A percentile compares a stretch with the other conserved stretches of the same genome.
These are phyloP conservation scores for Botryobasidium botryosum DNA, from an alignment of 768 basidiomycete species.

Conservation along the genomic window DNA sequence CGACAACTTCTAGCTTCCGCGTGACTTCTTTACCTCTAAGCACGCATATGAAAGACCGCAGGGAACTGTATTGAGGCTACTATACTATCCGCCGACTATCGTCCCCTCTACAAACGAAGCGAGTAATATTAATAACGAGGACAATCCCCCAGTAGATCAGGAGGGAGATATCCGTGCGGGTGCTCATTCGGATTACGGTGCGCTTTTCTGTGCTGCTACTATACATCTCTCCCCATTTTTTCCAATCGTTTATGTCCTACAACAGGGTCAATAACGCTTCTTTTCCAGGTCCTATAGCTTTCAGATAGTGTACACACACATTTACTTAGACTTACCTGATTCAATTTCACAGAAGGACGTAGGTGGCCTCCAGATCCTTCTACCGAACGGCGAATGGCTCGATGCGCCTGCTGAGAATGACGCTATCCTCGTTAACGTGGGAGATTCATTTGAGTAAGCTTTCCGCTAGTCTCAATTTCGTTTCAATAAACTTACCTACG, in stretches of 20 bases:
- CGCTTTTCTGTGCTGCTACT: not conserved
- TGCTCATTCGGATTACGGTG: slow-evolving; percentile 15
- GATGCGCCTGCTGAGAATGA: slow-evolving; percentile 13
- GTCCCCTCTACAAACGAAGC: not conserved
- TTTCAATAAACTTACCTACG: not conserved
- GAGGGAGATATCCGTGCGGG: slow-evolving; percentile 14
- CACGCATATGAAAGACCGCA: slow-evolving; percentile 5
- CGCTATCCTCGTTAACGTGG: slow-evolving; percentile 12
- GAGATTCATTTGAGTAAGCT: slow-evolving; percentile 13
- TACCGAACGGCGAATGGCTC: slow-evolving; percentile 10
- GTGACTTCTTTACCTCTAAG: slow-evolving; percentile 12
- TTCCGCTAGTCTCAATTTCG: not conserved
- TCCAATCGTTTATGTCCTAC: not conserved
- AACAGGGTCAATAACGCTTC: slow-evolving; percentile 13
- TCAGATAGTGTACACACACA: no score
- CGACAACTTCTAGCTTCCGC: slow-evolving; percentile 10
- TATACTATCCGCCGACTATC: slow-evolving; percentile 11
- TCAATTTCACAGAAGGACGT: slow-evolving; percentile 8
- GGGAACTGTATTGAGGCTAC: slow-evolving; percentile 9
- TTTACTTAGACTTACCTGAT: not conserved
- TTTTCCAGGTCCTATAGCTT: slow-evolving; percentile 12
- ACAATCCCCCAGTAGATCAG: not conserved
- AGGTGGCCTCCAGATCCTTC: slow-evolving; percentile 14
- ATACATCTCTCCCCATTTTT: not conserved
- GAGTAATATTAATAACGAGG: not conserved